Evolutionary conservation across 179 eudicot genomes (phyloP).

Genomic region (Silene vulgaris): DNA sequence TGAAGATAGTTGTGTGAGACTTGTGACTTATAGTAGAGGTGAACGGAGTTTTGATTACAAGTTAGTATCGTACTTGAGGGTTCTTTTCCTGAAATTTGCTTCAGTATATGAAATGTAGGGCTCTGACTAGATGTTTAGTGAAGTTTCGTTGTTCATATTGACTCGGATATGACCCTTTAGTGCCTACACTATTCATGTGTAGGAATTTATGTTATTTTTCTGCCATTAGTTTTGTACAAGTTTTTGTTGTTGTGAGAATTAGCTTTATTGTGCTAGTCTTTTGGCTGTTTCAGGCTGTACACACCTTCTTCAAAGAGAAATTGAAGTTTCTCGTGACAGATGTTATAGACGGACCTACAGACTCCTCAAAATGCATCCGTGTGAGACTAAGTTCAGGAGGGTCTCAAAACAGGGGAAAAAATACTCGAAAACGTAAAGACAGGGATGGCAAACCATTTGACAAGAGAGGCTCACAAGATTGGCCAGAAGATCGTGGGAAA

Average conservation of each 20-base stretch:
- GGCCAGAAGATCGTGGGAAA: slow-evolving; percentile 83
- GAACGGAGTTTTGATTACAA: neutral
- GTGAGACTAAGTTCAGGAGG: slow-evolving; percentile 66
- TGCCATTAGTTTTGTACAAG: neutral
- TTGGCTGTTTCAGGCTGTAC: slow-evolving; percentile 51
- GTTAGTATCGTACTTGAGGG: neutral
- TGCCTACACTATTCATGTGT: neutral
- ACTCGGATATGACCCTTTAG: neutral
- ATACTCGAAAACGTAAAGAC: slow-evolving; percentile 69
- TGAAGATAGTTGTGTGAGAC: neutral
- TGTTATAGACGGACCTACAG: slow-evolving; percentile 82
- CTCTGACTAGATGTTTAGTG: neutral
- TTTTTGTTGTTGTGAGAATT: neutral
- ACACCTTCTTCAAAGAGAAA: slow-evolving; percentile 85
- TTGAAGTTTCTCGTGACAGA: slow-evolving; percentile 80
- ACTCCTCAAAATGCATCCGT: slow-evolving; percentile 77
- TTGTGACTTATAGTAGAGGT: neutral
- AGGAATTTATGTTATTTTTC: neutral
- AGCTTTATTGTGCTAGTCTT: slow-evolving; percentile 12
- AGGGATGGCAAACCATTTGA: slow-evolving; percentile 75
- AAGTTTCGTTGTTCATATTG: neutral
- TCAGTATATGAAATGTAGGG: neutral
- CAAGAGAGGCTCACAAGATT: slow-evolving; percentile 73
- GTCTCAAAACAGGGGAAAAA: slow-evolving; percentile 40
- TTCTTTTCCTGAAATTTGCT: neutral